Base-by-base conservation (phyloP, 768 basidiomycete species). In the Hericium erinaceus region DNA sequence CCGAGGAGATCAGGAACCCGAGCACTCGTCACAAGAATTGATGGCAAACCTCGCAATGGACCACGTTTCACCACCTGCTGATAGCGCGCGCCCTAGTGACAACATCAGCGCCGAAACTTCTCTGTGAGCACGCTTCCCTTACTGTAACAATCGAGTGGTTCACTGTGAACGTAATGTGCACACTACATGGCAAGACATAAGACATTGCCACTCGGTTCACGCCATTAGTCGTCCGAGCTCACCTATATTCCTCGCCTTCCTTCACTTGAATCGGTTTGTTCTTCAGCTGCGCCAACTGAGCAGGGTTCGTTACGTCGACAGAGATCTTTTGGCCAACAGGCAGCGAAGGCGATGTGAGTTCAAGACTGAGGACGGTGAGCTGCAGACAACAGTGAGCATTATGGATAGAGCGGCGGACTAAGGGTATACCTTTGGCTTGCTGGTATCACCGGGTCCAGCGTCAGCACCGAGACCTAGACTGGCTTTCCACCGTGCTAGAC, bases 401-500 rank as follows among this genome's bases (percentile, higher is more conserved):
- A 50, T 22, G n/a, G 20, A 38, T n/a, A 5, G 55, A 48, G 40
- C 41, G 49, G 55, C 11, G 52, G 15, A 44, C 54, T 67, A 44
- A 26, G 51, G 39, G 54, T 20, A 51, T 61, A 87, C 92, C 81
- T 90, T 91, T 53, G 89, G 88, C 13, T 81, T 82, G 63, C 59
- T 71, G 13, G 74, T 69, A 57, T 74, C 66, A 18, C 67, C 73
- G 13, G 52, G 28, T 4, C 68, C 26, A 18, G 68, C 75, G 28
- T 80, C 84, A 38, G 82, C 78, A 54, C 80, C 78, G 59, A 98
- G 84, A 55, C 95, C 95, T 26, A 98, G 79, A 55, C 87, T 92
- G 40, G 91, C 92, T 70, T 98, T 98, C 95, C 95, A 98, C 61
- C 92, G 85, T 37, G 87, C 85, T 65, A 98, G 80, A 70, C 90